Evolutionary conservation across 2,329 filamentous ascomycete species (phyloP).

Genomic region (Aphanoascus verrucosus): DNA sequence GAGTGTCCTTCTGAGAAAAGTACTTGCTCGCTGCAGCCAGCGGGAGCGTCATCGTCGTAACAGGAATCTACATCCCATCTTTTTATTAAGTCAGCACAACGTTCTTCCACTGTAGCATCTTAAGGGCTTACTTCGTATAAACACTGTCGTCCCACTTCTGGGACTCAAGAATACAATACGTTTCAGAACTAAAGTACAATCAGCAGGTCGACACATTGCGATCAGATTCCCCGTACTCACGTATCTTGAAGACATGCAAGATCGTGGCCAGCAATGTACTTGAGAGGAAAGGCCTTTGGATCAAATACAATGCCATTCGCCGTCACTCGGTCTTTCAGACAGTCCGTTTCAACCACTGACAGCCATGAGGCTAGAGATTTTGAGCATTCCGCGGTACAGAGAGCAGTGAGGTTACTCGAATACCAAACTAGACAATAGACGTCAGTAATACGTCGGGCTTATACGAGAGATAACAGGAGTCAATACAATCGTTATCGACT

Average conservation of each 20-base stretch:
- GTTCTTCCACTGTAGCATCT: conserved; percentile 7
- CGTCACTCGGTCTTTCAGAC: conserved; percentile 11
- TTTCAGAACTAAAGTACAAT: conserved; percentile 13
- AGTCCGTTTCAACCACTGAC: conserved; percentile 13
- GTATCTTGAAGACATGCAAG: conserved; percentile 16
- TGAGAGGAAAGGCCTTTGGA: conserved; percentile 16
- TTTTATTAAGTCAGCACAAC: neutral
- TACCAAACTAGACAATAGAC: conserved; percentile 13
- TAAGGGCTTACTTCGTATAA: conserved; percentile 9
- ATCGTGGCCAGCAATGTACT: conserved; percentile 16
- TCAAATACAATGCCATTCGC: conserved; percentile 14
- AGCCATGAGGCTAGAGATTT: conserved; percentile 15
- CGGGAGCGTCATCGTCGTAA: conserved; percentile 12
- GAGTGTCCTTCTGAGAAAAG: conserved; percentile 4
- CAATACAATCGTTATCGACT: conserved; percentile 15
- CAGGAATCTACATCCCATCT: conserved; percentile 13
- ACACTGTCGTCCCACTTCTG: conserved; percentile 16
- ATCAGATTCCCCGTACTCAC: neutral
- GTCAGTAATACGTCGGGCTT: neutral
- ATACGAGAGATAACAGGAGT: neutral
- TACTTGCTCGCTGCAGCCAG: conserved; percentile 9
- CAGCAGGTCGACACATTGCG: neutral
- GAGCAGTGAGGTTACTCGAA: conserved; percentile 14
- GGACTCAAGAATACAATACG: conserved; percentile 17
- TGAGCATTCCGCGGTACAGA: conserved; percentile 15